A percentile compares a stretch with the other conserved stretches of the same genome.
These are phyloP conservation scores for Cenchrus americanus DNA, from an alignment of 176 grass and related monocot genomes.

Conservation along the genomic window DNA sequence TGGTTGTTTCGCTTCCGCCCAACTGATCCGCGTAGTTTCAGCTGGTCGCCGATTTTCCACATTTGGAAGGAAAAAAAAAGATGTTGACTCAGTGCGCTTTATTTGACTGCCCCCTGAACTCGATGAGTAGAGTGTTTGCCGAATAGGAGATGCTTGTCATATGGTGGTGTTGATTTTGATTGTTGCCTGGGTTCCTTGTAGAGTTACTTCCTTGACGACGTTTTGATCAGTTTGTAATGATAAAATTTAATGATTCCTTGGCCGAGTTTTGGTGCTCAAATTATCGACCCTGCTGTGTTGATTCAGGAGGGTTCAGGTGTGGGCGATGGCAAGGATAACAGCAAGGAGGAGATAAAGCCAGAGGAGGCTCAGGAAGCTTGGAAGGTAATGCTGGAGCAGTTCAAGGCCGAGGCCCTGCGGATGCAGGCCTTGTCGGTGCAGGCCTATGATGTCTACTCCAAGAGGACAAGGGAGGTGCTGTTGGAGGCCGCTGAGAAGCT, in stretches of 20 bases:
- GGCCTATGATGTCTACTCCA: constrained; percentile 74
- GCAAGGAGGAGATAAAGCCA: constrained; percentile 40
- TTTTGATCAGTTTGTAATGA: neutral
- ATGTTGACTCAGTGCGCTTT: neutral
- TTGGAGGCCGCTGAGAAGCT: constrained; percentile 69
- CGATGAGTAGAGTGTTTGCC: neutral
- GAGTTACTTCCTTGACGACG: too few species aligned
- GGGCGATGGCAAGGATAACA: constrained; percentile 31
- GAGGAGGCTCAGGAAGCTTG: constrained; percentile 66
- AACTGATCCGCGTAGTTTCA: constrained; percentile 14
- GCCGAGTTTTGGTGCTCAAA: neutral
- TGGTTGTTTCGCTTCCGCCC: neutral
- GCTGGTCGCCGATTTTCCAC: neutral
- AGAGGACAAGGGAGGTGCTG: constrained; percentile 65
- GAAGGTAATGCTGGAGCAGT: constrained; percentile 68
- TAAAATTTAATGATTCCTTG: neutral
- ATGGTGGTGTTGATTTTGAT: neutral
- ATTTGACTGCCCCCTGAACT: neutral
- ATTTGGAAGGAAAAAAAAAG: too few species aligned
- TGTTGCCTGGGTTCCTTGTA: neutral
- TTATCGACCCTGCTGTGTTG: neutral
- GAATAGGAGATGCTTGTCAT: neutral
- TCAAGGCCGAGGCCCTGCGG: constrained; percentile 72
- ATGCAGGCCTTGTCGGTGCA: constrained; percentile 53
- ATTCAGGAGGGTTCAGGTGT: constrained; percentile 32